Base-by-base conservation (phyloP, 2,329 filamentous ascomycete species). In the Apiospora rasikravindrae region DNA sequence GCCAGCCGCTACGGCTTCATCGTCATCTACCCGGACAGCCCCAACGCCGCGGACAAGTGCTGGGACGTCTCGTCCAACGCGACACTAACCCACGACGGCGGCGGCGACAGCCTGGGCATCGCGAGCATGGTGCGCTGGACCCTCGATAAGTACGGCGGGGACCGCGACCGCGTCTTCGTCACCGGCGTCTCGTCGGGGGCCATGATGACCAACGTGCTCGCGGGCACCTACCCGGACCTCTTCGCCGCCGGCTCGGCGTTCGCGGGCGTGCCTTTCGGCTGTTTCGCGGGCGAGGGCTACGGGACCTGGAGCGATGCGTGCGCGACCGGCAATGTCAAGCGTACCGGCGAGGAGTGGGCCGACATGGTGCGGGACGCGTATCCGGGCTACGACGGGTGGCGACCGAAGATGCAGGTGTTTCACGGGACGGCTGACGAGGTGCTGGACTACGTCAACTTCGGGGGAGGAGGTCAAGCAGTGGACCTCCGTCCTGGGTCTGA, bases 381-480 rank as follows among this genome's bases (percentile, higher is more conserved):
- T 73, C 86, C 87, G 0, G 84, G 81, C 0, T 89, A 89, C 75
- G 67, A 77, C 2, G 87, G 88, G 0, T 81, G 84, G 69, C 80
- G 87, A 16, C 88, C 89, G 0, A 87, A 86, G 76, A 83, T 91
- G 81, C 87, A 89, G 78, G 82, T 90, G 53, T 88, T 87, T 78
- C 89, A 91, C 77, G 89, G 89, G 13, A 86, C 85, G 4, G 77
- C 74, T 0, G 88, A 91, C 74, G 82, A 85, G 44, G 84, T 84
- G 5, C 79, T 91, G 1, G 82, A 84, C 57, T 88, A 86, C 37
- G 81, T 82, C 69, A 89, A 89, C 77, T 88, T 87, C 73, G 78
- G 83, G 83, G 6, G 88, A 91, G 80, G 85, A 85, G 74, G 81
- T 87, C 72, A 88, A 89, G 80, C 79, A 88, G 77, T 89, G 88